Base-by-base conservation (phyloP, 768 basidiomycete genomes). In the Boletus tomentosulus region DNA sequence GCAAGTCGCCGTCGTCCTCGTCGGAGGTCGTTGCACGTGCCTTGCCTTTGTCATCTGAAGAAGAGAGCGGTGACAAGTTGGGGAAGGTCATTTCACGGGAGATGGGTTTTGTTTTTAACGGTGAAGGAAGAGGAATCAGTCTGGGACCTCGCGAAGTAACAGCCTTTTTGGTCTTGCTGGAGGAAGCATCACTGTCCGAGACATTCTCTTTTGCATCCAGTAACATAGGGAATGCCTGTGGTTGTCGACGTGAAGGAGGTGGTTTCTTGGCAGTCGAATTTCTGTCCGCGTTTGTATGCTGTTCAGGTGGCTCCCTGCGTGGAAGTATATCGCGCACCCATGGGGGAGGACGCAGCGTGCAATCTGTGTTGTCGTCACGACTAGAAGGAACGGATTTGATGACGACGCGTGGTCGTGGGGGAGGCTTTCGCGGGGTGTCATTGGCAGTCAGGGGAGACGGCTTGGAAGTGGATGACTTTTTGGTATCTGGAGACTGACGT, bases 221-320 rank as follows among this genome's bases (percentile, higher is more conserved):
- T 8, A 54, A 52, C 59, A 70, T 56, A 5, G 58, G 70, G 28
- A 70, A 67, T 35, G 55, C 59, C 15, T 64, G 68, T 16, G 51
- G 59, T 50, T 58, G 58, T 6, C 57, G 48, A 28, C 53, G 54
- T 2, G 39, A 51, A n/a, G n/a, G n/a, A 53, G 59, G 25, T n/a
- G 55, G 42, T 35, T 60, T 61, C 55, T 66, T 54, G 50, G 34
- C 8, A 4, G 45, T 28, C 45, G 25, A 53, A 13, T 56, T 51
- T 30, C 31, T 33, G 19, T 42, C 44, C 4, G 30, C 48, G 6
- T 46, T 43, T 37, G 31, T 6, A 33, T 50, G 42, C 27, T 2
- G 25, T 45, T 59, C 52, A 27, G 57, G 47, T 4, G 56, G 28
- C 28, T 58, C 62, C 34, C 11, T 46, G 24, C 47, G 34, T 24